Base-by-base conservation (phyloP, 768 basidiomycete species). In the Pleurotus cornucopiae region DNA sequence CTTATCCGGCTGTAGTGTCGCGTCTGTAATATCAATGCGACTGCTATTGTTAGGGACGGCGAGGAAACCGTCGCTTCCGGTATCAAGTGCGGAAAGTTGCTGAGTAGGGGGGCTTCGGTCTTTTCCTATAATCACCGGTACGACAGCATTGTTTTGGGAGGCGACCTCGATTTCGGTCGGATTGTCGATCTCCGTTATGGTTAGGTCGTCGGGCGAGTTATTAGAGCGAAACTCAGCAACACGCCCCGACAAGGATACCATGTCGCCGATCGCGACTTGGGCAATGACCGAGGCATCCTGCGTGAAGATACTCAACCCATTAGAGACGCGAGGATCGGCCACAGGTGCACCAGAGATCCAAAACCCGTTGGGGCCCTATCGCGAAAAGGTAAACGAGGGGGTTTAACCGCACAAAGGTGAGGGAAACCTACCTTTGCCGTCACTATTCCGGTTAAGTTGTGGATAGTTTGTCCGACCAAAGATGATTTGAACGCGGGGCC, bases 41-140 rank as follows among this genome's bases (percentile, higher is more conserved):
- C 73, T 79, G 13, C 70, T 65, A 60, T 85, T 84, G 63, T 79
- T 82, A 12, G 83, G 84, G 1, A 77, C 73, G 6, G 77, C 76
- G 2, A 85, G 70, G 67, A 77, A 82, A 0, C 82, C 81, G 66
- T 84, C 84, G 0, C 64, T 60, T 4, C 82, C 83, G 16, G 62
- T 61, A 60, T 86, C 84, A 11, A 82, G 68, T 14, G 74, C 65
- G 20, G 78, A 77, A 30, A 80, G 70, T 11, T 71, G 64, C 44
- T 74, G 72, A 2, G 75, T 81, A 1, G 83, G 83, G 2, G 83
- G 84, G 11, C 62, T 73, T 57, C 82, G 73, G 58, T 83, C 79
- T 47, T 67, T 66, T 6, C 82, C 82, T 12, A 86, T 73, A 20
- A 84, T 66, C 5, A 84, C 62, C 7, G 83, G 80, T 0, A 62